Percentiles rank a stretch among this genome's conserved stretches.
These are phyloP conservation scores for Elsinoe batatas DNA, from an alignment of 2,329 filamentous ascomycete genomes.

Conservation along the genomic window DNA sequence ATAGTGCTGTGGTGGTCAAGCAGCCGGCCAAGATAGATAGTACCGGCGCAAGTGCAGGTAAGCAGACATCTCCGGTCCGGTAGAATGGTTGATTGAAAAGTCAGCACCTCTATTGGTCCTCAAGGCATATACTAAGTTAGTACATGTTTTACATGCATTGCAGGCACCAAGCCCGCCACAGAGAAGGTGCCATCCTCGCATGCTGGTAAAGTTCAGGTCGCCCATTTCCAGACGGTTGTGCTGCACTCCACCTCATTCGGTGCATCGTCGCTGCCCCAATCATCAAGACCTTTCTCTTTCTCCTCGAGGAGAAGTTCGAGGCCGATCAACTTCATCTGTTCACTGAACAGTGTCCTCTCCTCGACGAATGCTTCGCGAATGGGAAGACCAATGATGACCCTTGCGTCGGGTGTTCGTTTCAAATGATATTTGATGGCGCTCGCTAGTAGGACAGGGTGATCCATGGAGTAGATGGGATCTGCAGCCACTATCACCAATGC, in stretches of 20 bases:
- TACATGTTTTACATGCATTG: too few species aligned
- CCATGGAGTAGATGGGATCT: slow-evolving; percentile 77
- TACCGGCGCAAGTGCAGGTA: not conserved
- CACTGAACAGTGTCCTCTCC: slow-evolving; percentile 54
- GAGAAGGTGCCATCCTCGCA: too few species aligned
- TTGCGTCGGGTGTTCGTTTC: slow-evolving; percentile 44
- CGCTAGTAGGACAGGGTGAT: slow-evolving; percentile 67
- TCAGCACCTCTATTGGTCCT: too few species aligned
- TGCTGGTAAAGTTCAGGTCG: not conserved
- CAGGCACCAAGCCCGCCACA: not conserved
- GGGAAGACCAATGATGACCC: slow-evolving; percentile 72
- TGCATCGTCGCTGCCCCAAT: slow-evolving; percentile 51
- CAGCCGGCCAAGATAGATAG: not conserved
- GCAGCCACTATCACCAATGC: slow-evolving; percentile 64
- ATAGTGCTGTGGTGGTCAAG: not conserved
- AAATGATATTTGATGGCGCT: slow-evolving; percentile 62
- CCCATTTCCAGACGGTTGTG: slow-evolving; percentile 53
- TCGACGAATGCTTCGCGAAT: slow-evolving; percentile 59
- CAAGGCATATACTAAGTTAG: too few species aligned
- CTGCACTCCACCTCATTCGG: slow-evolving; percentile 51
- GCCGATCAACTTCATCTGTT: slow-evolving; percentile 48
- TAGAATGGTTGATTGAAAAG: not conserved
- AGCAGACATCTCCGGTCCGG: not conserved
- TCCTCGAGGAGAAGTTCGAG: slow-evolving; percentile 50
- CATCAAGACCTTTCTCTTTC: slow-evolving; percentile 57